Base-by-base conservation (phyloP, 1,284 basidiomycete species). In the Mycena citricolor region DNA sequence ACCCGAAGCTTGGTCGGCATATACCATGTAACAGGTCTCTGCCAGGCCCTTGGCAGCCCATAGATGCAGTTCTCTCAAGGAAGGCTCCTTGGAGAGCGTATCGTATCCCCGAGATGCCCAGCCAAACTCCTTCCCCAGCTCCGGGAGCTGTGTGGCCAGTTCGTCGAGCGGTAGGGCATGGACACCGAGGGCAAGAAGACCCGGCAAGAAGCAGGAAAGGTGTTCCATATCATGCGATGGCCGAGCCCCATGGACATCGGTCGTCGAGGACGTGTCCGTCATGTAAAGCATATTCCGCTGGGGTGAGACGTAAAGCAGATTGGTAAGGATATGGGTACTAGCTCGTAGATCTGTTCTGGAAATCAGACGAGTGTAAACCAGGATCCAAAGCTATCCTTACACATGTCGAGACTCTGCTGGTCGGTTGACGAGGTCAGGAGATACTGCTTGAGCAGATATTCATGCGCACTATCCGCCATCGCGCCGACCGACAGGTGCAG, bases 191-290 rank as follows among this genome's bases (percentile, higher is more conserved):
- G 86, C 84, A 43, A 90, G 70, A n/a, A 89, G 63, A 13, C 85
- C 87, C 0, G 85, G 83, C 36, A 88, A 69, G 70, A 90, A 90
- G 63, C 87, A 89, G 8, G 86, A 81, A 39, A 90, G 69, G 56
- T 90, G 86, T 54, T 90, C 86, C 43, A 88, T 80, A 14, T 58
- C 62, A 54, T 83, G 78, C 12, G 72, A 69, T 10, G 76, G 72
- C n/a, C 54, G 54, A 21, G 55, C 60, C 26, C 53, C 52, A 38
- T 58, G 51, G 13, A 58, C 51, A 38, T 61, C 59, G 6, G 60
- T 61, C 12, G 61, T 32, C 7, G 58, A 52, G 5, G 46, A 54
- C 12, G 70, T 68, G 55, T 86, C 81, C 2, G 85, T 86, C 12
- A 84, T 80, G 54, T 87, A 90, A 31, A 89, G 73, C 8, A 90